Evolutionary conservation across 1,284 basidiomycete species (phyloP).

Genomic region (Moesziomyces parantarcticus): DNA sequence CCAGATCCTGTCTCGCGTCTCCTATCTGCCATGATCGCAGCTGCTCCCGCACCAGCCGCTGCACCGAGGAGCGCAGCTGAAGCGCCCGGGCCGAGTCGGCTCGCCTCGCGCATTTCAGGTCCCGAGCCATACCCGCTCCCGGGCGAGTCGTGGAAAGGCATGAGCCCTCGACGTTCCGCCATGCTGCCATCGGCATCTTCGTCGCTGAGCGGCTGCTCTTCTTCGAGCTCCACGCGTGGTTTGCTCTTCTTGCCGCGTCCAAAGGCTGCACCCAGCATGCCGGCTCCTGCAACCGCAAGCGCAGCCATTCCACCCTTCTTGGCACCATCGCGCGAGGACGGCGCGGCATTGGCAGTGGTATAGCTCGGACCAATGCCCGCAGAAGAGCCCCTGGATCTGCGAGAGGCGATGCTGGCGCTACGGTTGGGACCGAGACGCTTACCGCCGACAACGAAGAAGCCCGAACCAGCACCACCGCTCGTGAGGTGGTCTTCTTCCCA

Average conservation of each 20-base stretch:
- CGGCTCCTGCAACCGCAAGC: conserved; percentile 28
- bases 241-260: conserved; percentile 3
- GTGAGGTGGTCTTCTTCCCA: conserved; percentile 54
- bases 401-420: conserved; percentile 23
- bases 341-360: conserved; percentile 14
- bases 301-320: conserved; percentile 4
- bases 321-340: conserved; percentile 3
- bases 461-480: conserved; percentile 39
- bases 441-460: conserved; percentile 58
- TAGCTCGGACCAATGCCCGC: conserved; percentile 4
- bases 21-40: conserved; percentile 2
- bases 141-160: conserved; percentile 23
- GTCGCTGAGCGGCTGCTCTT: conserved; percentile 30
- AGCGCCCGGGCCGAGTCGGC: conserved; percentile 1
- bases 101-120: conserved; percentile 20
- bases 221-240: conserved; percentile 25
- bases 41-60: conserved; percentile 11
- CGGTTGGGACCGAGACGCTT: conserved; percentile 17
- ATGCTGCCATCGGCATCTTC: conserved; percentile 32
- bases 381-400: conserved; percentile 10
- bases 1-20: background rate
- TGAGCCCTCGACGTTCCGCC: conserved; percentile 42
- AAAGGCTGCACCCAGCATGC: conserved; percentile 22
- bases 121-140: conserved; percentile 18
- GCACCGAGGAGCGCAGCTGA: conserved; percentile 20